These are phyloP conservation scores for Luffa acutangula DNA, from an alignment of 306 rosid species.

Conservation along the genomic window DNA sequence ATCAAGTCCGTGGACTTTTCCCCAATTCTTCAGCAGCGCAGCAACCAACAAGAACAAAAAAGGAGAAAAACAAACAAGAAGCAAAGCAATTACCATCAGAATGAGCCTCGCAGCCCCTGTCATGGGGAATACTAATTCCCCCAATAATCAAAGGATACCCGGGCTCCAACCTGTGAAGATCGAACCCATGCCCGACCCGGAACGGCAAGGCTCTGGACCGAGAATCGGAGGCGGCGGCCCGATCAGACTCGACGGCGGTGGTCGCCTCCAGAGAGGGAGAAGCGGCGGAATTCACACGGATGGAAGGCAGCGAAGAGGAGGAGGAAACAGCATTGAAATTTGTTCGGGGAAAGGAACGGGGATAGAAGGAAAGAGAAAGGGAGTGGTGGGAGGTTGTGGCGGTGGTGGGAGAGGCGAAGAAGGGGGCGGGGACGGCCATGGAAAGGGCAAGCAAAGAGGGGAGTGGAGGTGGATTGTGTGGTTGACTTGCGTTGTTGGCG, in stretches of 20 bases:
- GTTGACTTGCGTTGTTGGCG: not conserved
- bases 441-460: not conserved
- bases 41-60: not conserved
- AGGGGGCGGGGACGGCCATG: not conserved
- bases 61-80: not conserved
- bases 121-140: slow-evolving; percentile 83
- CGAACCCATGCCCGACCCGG: slow-evolving; percentile 90
- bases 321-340: not conserved
- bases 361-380: not conserved
- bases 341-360: not conserved
- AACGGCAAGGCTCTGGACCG: slow-evolving; percentile 63
- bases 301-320: not conserved
- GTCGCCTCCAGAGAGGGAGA: slow-evolving; percentile 25
- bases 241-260: slow-evolving; percentile 27
- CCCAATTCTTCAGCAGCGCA: not conserved
- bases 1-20: not conserved
- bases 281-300: not conserved
- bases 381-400: slow-evolving; percentile 1
- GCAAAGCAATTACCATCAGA: slow-evolving; percentile 57
- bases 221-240: slow-evolving; percentile 20
- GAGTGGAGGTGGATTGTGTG: not conserved
- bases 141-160: slow-evolving; percentile 94
- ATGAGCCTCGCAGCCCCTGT: slow-evolving; percentile 93
- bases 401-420: slow-evolving; percentile 4
- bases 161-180: slow-evolving; percentile 85